phyloP scores from a whole-genome alignment of 306 rosid genomes.

The Glycyrrhiza uralensis region DNA sequence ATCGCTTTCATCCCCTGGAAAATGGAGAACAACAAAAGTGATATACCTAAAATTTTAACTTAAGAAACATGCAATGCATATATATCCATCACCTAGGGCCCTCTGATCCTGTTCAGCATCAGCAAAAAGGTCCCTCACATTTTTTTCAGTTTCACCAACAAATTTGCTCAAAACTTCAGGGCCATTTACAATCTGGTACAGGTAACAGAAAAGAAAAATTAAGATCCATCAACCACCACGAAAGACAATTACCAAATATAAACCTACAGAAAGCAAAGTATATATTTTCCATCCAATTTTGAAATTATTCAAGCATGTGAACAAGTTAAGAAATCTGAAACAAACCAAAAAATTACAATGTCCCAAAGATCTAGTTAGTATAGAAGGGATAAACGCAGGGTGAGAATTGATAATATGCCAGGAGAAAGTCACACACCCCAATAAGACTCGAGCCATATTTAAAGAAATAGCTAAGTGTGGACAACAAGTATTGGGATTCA shows the following conservation, averaged over 20 bases:
- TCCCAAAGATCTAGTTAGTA: neutral
- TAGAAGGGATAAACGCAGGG: slow-evolving; percentile 18
- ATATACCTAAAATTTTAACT: slow-evolving; percentile 26
- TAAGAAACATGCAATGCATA: slow-evolving; percentile 14
- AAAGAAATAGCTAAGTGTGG: slow-evolving; percentile 9
- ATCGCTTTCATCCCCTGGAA: slow-evolving; percentile 90
- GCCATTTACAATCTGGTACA: slow-evolving; percentile 83
- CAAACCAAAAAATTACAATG: neutral
- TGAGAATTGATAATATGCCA: neutral
- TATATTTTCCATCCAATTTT: slow-evolving; percentile 3
- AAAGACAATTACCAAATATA: slow-evolving; percentile 11
- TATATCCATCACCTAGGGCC: slow-evolving; percentile 57
- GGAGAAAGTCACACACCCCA: slow-evolving; percentile 4
- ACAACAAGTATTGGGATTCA: neutral
- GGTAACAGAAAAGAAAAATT: slow-evolving; percentile 15
- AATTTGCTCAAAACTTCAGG: slow-evolving; percentile 97
- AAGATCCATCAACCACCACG: slow-evolving; percentile 23
- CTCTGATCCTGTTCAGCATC: slow-evolving; percentile 98
- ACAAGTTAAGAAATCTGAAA: slow-evolving; percentile 14
- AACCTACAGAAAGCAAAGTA: slow-evolving; percentile 27
- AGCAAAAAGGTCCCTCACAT: slow-evolving; percentile 96
- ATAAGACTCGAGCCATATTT: neutral
- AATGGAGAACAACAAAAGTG: slow-evolving; percentile 25
- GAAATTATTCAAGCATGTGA: slow-evolving; percentile 27
- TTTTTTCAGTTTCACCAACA: slow-evolving; percentile 98